These are phyloP conservation scores for Paracamarosporium sp. DNA, from an alignment of 2,329 filamentous ascomycete genomes.

Conservation along the genomic window DNA sequence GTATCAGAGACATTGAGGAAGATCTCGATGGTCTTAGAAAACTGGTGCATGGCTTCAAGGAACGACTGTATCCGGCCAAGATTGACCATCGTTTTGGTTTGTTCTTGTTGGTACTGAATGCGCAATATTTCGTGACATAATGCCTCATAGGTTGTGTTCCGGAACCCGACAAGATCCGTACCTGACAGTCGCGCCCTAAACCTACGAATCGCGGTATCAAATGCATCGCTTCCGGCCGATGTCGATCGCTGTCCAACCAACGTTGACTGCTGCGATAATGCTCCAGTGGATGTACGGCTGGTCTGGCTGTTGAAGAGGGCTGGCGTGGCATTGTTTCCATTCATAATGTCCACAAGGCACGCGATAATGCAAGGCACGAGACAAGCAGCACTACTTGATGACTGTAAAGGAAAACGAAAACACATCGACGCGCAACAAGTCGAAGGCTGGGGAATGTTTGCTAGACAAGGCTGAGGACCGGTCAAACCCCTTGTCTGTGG, in stretches of 20 bases:
- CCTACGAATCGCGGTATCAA: constrained; percentile 17
- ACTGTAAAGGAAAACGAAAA: not conserved
- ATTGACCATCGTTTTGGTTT: constrained; percentile 18
- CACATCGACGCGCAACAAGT: not conserved
- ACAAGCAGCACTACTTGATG: not conserved
- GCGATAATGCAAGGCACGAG: no score
- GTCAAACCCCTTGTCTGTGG: constrained; percentile 10
- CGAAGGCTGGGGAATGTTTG: not conserved
- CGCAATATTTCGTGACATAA: constrained; percentile 17
- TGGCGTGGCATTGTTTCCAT: not conserved
- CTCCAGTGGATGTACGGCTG: constrained; percentile 19
- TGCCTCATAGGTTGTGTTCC: constrained; percentile 20
- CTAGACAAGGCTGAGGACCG: not conserved
- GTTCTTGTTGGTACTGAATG: constrained; percentile 27
- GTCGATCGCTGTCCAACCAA: constrained; percentile 5
- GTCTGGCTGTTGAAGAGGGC: constrained; percentile 1
- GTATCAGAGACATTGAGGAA: constrained; percentile 41
- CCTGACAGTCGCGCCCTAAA: constrained; percentile 22
- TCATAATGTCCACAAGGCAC: not conserved
- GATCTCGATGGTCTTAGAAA: constrained; percentile 44
- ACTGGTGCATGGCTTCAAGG: constrained; percentile 46
- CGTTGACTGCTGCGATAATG: constrained; percentile 21
- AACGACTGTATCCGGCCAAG: constrained; percentile 24
- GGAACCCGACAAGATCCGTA: constrained; percentile 20
- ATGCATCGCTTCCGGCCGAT: constrained; percentile 10